Evolutionary conservation across 2,329 filamentous ascomycete species (phyloP).

Genomic region (Ascochyta clinopodiicola): DNA sequence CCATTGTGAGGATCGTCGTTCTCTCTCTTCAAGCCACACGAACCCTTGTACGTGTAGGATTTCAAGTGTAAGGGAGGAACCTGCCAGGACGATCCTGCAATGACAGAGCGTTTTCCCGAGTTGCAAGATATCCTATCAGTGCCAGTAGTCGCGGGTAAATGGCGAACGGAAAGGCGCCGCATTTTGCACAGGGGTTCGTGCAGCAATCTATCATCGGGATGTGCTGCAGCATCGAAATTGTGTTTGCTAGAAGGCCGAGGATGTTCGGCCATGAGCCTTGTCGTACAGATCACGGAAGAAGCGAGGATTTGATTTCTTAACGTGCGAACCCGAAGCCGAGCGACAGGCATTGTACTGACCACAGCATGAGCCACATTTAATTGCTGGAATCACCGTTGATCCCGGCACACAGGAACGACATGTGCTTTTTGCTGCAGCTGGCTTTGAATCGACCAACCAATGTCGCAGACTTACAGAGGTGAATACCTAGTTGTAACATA

Average conservation of each 20-base stretch:
- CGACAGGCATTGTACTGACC: slow-evolving; percentile 31
- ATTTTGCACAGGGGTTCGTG: slow-evolving; percentile 17
- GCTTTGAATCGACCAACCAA: slow-evolving; percentile 25
- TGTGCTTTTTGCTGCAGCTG: slow-evolving; percentile 36
- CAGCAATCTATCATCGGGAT: slow-evolving; percentile 22
- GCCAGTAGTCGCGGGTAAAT: slow-evolving; percentile 10
- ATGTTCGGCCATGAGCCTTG: slow-evolving; percentile 17
- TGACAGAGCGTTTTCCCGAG: slow-evolving; percentile 20
- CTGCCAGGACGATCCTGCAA: slow-evolving; percentile 19
- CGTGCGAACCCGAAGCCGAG: slow-evolving; percentile 21
- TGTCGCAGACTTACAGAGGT: not conserved
- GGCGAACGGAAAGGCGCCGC: slow-evolving; percentile 6
- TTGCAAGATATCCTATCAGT: slow-evolving; percentile 10
- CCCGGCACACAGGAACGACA: slow-evolving; percentile 38
- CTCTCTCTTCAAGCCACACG: slow-evolving; percentile 27
- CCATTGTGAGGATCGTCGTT: slow-evolving; percentile 23
- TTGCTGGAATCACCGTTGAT: slow-evolving; percentile 48
- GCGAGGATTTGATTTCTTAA: slow-evolving; percentile 4
- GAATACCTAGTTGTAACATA: slow-evolving; percentile 18
- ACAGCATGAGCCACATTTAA: slow-evolving; percentile 44
- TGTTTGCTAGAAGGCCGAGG: slow-evolving; percentile 13
- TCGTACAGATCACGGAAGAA: slow-evolving; percentile 15
- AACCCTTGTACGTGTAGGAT: slow-evolving; percentile 25
- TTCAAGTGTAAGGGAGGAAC: slow-evolving; percentile 20
- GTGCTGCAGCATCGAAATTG: slow-evolving; percentile 23